Base-by-base conservation (phyloP, 2,329 filamentous ascomycete species). In the Neonectria faginata region DNA sequence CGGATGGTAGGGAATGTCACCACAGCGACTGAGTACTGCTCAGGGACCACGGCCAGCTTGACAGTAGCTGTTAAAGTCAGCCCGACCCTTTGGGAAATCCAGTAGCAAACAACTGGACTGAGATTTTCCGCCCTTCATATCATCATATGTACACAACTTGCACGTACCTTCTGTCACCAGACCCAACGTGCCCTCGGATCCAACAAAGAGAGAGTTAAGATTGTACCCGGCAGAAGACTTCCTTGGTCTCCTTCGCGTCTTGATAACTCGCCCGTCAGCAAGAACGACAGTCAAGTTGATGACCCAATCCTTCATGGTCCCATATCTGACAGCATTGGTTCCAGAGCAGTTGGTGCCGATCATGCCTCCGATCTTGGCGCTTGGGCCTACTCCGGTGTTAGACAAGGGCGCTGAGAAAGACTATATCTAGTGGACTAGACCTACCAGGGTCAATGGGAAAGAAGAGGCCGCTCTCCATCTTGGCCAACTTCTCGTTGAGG, bases 291-390 rank as follows among this genome's bases (percentile, higher is more conserved):
- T 95, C 62, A 95, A 79, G 73, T 94, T 94, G 74, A 95, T 88
- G 27, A 95, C 91, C 91, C 92, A 94, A 73, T 95, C 92, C 75
- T 92, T 93, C 92, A 95, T 95, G 0, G 92, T 94, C 7, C 92
- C 92, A 74, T 95, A 95, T 69, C 89, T 86, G 44, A 94, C 91
- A 2, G 91, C 91, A 73, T 94, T 94, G 0, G 92, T 95, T 2
- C 92, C 92, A 12, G 89, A 91, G 74, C 88, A 90, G 73, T 92
- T 93, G 10, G 92, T 94, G 12, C 91, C 91, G 29, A 94, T 88
- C 92, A 95, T 95, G 45, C 92, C 92, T 54, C 92, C 92, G 70
- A 94, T 93, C 80, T 91, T 92, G 16, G 92, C 91, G 70, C 84
- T 87, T 64, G 87, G 87, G 29, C 86, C 85, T 83, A 18, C 12